phyloP scores from a whole-genome alignment of 371 early-diverging fungal genomes.

The Vairimorpha necatrix region DNA sequence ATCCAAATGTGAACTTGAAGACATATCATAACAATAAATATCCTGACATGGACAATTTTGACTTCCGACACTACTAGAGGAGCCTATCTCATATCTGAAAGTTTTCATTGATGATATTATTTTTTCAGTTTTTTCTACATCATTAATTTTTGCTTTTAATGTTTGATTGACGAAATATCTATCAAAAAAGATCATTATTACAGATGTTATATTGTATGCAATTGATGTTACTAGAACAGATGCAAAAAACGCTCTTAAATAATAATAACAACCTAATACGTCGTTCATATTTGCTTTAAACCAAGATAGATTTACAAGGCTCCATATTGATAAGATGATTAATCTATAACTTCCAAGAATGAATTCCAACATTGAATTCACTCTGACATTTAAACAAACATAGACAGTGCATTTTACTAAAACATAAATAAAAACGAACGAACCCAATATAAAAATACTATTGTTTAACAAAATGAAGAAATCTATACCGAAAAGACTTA shows the following conservation, averaged over 20 bases:
- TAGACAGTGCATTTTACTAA: not conserved
- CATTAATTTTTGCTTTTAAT: slow-evolving; percentile 56
- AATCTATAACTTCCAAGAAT: slow-evolving; percentile 9
- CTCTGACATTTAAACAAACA: slow-evolving; percentile 35
- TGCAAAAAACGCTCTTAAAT: slow-evolving; percentile 31
- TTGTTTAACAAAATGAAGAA: slow-evolving; percentile 15
- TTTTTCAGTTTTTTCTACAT: slow-evolving; percentile 59
- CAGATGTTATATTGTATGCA: slow-evolving; percentile 35
- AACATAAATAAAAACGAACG: not conserved
- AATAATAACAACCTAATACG: slow-evolving; percentile 16
- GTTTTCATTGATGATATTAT: slow-evolving; percentile 58
- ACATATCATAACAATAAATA: slow-evolving; percentile 24
- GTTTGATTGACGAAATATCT: slow-evolving; percentile 52
- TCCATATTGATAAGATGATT: slow-evolving; percentile 43
- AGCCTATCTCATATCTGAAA: slow-evolving; percentile 56
- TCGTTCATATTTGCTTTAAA: slow-evolving; percentile 28
- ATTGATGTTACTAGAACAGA: slow-evolving; percentile 49
- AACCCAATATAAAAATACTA: slow-evolving; percentile 19
- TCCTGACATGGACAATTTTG: slow-evolving; percentile 35
- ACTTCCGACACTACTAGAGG: not conserved
- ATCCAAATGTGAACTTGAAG: not conserved
- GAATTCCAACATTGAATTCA: slow-evolving; percentile 8
- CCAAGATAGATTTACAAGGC: slow-evolving; percentile 45
- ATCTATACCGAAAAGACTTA: slow-evolving; percentile 16
- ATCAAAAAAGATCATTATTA: slow-evolving; percentile 54